Conservation (phyloP, 2,329 filamentous ascomycete species). For the Aureobasidium sp. region DNA sequence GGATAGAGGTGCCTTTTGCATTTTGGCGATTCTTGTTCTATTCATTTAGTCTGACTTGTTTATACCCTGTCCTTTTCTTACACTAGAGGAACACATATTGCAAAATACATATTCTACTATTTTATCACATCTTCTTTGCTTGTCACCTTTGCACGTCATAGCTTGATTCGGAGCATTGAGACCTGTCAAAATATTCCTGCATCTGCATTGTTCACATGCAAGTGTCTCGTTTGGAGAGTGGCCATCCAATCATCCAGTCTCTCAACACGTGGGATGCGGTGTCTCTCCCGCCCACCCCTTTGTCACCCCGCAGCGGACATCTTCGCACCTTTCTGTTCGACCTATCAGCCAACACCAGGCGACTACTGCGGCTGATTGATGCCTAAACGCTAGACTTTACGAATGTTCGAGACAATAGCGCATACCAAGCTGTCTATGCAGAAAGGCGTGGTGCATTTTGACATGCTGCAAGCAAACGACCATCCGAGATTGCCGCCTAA, state of each 20-base stretch:
- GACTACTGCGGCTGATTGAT: neutral
- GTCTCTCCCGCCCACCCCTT: neutral
- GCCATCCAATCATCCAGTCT: neutral
- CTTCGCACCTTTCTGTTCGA: neutral
- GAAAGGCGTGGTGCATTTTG: neutral
- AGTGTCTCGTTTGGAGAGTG: neutral
- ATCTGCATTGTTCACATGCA: neutral
- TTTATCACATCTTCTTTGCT: no score
- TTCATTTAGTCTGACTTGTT: neutral
- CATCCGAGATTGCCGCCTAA: neutral
- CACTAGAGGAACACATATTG: neutral
- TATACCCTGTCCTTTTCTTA: slow-evolving; percentile 2
- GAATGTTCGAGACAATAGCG: neutral
- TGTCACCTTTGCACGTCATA: no score
- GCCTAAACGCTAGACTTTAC: neutral
- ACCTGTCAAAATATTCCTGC: neutral
- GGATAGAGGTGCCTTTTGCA: neutral
- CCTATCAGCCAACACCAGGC: neutral
- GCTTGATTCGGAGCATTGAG: neutral
- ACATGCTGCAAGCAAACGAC: neutral
- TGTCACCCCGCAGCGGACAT: neutral
- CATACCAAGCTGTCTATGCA: neutral
- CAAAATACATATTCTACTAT: neutral
- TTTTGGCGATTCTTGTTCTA: slow-evolving; percentile 1
- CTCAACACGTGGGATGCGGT: neutral